Evolutionary conservation across 78 protist genomes (phyloP).

Genomic region (Isochrysis galbana): DNA sequence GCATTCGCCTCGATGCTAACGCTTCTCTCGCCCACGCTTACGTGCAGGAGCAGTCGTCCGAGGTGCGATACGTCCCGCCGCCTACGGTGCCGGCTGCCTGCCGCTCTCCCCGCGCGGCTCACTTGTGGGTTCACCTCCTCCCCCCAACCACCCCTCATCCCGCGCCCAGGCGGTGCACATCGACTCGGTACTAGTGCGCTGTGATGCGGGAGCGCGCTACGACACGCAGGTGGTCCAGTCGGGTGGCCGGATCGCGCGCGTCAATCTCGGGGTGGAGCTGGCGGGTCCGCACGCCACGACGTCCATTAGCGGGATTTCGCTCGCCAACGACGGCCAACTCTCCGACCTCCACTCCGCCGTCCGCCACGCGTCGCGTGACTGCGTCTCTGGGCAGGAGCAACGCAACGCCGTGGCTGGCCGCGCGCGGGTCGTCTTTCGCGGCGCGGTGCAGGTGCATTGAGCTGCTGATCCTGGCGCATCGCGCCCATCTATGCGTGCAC

Average conservation of each 20-base stretch:
- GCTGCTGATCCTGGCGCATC: too few species aligned
- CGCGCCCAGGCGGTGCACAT: too few species aligned
- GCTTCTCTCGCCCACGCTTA: neutral
- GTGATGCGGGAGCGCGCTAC: neutral
- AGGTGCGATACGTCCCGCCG: neutral
- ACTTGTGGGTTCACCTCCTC: too few species aligned
- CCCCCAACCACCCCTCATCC: too few species aligned
- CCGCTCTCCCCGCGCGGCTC: neutral
- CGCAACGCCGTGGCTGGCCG: slow-evolving; percentile 7
- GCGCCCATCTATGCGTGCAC: too few species aligned
- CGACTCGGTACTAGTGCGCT: too few species aligned
- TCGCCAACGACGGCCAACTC: neutral
- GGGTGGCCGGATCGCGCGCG: neutral
- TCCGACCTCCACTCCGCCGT: neutral
- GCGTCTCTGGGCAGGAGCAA: neutral
- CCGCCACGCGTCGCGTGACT: neutral
- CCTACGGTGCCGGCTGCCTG: neutral
- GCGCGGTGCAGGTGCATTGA: too few species aligned
- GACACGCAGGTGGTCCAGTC: neutral
- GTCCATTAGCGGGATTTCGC: neutral
- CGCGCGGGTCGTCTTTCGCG: neutral
- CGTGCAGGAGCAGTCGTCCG: neutral
- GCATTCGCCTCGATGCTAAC: neutral
- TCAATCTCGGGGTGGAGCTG: neutral
- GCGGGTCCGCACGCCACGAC: neutral